Base-by-base conservation (phyloP, 148 eudicot species). In the Talinum fruticosum region DNA sequence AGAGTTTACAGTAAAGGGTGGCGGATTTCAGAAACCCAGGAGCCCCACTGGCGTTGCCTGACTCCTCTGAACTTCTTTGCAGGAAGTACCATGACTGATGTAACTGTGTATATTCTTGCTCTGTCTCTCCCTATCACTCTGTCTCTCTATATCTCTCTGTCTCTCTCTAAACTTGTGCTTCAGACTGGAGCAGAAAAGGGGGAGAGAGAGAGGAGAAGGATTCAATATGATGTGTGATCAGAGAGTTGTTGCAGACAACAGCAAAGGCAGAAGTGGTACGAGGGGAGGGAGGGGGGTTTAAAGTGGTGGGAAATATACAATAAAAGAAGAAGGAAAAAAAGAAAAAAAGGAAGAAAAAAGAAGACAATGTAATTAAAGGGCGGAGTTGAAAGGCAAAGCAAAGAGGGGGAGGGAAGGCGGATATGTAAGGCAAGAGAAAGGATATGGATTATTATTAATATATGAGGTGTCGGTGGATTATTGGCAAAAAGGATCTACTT, bases 41-140 rank as follows among this genome's bases (percentile, higher is more conserved):
- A 93, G 75, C 98, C 98, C 98, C 97, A 93, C 87, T 93, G 98
- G 76, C 98, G 92, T 66, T 93, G 98, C 88, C 97, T 88, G 87
- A 93, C 98, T 73, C 98, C 98, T 86, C 92, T 88, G 90, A 87
- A 93, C 87, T 93, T 93, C 79, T 87, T 93, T 24, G 90, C 71
- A 35, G 89, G 83, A 80, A 79, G 91, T 87, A 89, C 93, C 96
- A 90, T 90, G 29, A 66, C 57, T 37, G 44, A 19, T 59, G n/a
- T 44, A 16, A 44, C n/a, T 18, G n/a, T 18, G 47, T 41, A 41
- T 41, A 41, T 2, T 41, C 4, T 41, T 41, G 10, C 45, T 41
- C 6, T 6, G 4, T 6, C 3, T 73, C 32, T 79, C 0, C 24
- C 30, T 69, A 45, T 66, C 38, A 75, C 70, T 79, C 32, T 45